Evolutionary conservation across 306 rosid species (phyloP).

Genomic region (Albizia julibrissin): DNA sequence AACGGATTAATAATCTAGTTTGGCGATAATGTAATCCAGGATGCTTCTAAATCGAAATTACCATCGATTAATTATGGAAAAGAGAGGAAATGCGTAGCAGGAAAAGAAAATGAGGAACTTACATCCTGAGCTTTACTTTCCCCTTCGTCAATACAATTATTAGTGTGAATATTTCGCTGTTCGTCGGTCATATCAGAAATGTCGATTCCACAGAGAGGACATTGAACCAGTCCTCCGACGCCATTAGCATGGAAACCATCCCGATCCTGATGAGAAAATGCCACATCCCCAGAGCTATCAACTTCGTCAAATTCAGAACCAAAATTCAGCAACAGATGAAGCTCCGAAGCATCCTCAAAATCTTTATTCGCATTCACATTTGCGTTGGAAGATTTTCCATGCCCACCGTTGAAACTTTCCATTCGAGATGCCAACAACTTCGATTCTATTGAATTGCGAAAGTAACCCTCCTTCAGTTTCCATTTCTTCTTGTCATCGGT

Average conservation of each 20-base stretch:
- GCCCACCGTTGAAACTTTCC: conserved; percentile 15
- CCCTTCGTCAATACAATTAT: conserved; percentile 65
- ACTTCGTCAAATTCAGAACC: conserved; percentile 41
- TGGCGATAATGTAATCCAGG: neutral
- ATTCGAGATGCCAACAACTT: conserved; percentile 46
- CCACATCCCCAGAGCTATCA: conserved; percentile 19
- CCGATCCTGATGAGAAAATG: conserved; percentile 22
- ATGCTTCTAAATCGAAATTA: neutral
- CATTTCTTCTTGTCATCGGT: conserved; percentile 32
- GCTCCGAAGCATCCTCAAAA: conserved; percentile 46
- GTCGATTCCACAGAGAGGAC: conserved; percentile 80
- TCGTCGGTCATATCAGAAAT: conserved; percentile 65
- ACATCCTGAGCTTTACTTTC: conserved; percentile 51
- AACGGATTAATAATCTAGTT: neutral
- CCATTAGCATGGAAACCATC: conserved; percentile 25
- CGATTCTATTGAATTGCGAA: conserved; percentile 70
- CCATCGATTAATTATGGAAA: neutral
- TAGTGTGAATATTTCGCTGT: conserved; percentile 67
- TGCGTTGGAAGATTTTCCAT: neutral
- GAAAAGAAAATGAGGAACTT: conserved; percentile 19
- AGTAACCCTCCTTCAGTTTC: conserved; percentile 43
- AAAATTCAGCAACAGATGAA: conserved; percentile 60
- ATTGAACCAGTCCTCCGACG: conserved; percentile 37
- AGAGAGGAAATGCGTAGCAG: neutral
- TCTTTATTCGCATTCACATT: neutral